Evolutionary conservation across 495 filamentous ascomycete species (phyloP).

Genomic region (Penicillium macrosclerotiorum): DNA sequence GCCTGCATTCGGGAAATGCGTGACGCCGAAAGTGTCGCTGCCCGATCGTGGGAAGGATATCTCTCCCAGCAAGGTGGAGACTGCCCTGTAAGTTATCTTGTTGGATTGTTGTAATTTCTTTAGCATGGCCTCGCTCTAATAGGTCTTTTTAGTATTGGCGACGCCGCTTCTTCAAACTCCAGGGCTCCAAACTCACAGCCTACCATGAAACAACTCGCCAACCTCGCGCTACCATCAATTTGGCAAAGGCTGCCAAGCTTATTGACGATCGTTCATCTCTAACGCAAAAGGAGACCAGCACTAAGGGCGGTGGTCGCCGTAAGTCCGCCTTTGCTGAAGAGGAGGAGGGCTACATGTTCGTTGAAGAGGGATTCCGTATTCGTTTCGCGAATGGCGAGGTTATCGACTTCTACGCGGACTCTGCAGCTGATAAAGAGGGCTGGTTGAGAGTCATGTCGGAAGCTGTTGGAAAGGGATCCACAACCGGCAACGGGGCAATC

Average conservation of each 20-base stretch:
- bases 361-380: slow-evolving; percentile 97
- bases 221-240: slow-evolving; percentile 93
- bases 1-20: slow-evolving; percentile 88
- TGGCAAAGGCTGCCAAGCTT: slow-evolving; percentile 87
- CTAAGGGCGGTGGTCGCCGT: slow-evolving; percentile 72
- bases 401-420: slow-evolving; percentile 98
- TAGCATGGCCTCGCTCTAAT: too few species aligned
- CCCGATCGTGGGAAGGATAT: slow-evolving; percentile 78
- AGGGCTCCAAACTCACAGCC: slow-evolving; percentile 86
- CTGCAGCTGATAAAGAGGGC: slow-evolving; percentile 74
- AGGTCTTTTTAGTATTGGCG: slow-evolving; percentile 97
- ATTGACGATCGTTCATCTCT: slow-evolving; percentile 90
- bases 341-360: slow-evolving; percentile 99
- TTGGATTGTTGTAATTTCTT: too few species aligned
- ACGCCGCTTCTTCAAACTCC: slow-evolving; percentile 92
- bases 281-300: slow-evolving; percentile 72
- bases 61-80: slow-evolving; percentile 96
- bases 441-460: slow-evolving; percentile 94
- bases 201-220: slow-evolving; percentile 95
- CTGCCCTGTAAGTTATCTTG: slow-evolving; percentile 79
- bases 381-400: slow-evolving; percentile 96
- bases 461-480: slow-evolving; percentile 68
- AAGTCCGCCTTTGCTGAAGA: slow-evolving; percentile 97
- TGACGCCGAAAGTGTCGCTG: slow-evolving; percentile 72
- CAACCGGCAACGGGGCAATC: slow-evolving; percentile 38